Conservation (phyloP, 2,329 filamentous ascomycete species). For the Plectosphaerella cucumerina region DNA sequence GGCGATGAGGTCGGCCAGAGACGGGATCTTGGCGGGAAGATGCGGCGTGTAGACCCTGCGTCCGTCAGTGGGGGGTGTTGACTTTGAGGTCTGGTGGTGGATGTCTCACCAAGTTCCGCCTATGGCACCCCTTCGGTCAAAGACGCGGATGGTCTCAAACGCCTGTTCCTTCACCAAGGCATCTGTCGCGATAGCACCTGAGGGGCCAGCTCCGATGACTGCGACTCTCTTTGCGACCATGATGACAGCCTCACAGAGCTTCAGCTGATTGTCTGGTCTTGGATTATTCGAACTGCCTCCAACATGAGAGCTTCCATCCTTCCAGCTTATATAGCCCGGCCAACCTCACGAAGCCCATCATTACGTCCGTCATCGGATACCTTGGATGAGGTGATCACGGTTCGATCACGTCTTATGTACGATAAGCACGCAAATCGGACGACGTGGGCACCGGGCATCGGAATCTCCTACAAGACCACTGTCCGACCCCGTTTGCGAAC, state of each 20-base stretch:
- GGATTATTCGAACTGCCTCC: too few relatives aligned
- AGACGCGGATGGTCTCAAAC: conserved; percentile 53
- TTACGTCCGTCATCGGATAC: neutral
- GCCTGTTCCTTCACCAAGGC: conserved; percentile 49
- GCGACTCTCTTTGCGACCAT: conserved; percentile 30
- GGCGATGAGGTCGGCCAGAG: conserved; percentile 27
- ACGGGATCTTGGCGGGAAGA: conserved; percentile 23
- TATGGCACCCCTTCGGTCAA: conserved; percentile 50
- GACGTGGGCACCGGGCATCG: too few relatives aligned
- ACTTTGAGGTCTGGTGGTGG: neutral
- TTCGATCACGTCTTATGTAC: conserved; percentile 1
- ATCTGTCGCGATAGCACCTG: conserved; percentile 53
- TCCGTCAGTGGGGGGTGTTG: neutral
- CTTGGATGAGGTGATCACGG: neutral
- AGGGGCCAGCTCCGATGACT: conserved; percentile 53
- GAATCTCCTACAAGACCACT: too few relatives aligned
- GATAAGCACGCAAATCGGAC: conserved; percentile 3
- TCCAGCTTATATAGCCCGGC: neutral
- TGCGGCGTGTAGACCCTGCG: conserved; percentile 28
- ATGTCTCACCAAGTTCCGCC: conserved; percentile 50
- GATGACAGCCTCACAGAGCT: neutral
- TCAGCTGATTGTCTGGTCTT: too few relatives aligned
- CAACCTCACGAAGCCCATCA: neutral
- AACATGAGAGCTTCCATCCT: neutral
- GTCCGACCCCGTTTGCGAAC: too few relatives aligned